phyloP scores from a whole-genome alignment of 2,329 filamentous ascomycete species.

The Colletotrichum sp. region DNA sequence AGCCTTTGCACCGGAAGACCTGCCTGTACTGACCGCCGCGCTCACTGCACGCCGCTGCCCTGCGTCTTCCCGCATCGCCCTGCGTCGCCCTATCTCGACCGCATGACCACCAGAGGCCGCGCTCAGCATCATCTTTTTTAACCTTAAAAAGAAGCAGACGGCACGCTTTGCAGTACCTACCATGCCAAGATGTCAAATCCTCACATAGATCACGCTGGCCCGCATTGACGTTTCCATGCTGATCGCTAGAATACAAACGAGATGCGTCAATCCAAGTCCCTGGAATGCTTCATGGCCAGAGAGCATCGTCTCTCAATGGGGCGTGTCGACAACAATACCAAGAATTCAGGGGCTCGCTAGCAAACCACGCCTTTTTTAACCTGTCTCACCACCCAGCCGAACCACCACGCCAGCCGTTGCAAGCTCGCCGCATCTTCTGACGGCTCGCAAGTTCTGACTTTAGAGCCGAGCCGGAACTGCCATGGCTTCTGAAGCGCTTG shows the following conservation, averaged over 20 bases:
- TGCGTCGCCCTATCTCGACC: background rate
- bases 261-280: background rate
- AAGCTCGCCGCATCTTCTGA: background rate
- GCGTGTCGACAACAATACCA: background rate
- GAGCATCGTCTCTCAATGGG: background rate
- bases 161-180: background rate
- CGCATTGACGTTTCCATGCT: background rate
- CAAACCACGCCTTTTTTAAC: background rate
- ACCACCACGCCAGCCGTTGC: conserved; percentile 11
- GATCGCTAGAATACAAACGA: background rate
- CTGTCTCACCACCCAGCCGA: conserved; percentile 1
- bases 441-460: background rate
- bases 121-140: background rate
- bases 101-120: background rate
- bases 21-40: background rate
- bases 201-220: background rate
- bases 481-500: background rate
- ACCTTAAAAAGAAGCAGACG: background rate
- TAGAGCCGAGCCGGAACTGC: background rate
- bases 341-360: conserved; percentile 3
- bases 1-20: background rate
- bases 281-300: background rate
- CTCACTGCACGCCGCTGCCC: background rate
- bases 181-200: background rate
- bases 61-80: background rate